Evolutionary conservation across 2,329 filamentous ascomycete genomes (phyloP).

Genomic region (Ascochyta rabiei): DNA sequence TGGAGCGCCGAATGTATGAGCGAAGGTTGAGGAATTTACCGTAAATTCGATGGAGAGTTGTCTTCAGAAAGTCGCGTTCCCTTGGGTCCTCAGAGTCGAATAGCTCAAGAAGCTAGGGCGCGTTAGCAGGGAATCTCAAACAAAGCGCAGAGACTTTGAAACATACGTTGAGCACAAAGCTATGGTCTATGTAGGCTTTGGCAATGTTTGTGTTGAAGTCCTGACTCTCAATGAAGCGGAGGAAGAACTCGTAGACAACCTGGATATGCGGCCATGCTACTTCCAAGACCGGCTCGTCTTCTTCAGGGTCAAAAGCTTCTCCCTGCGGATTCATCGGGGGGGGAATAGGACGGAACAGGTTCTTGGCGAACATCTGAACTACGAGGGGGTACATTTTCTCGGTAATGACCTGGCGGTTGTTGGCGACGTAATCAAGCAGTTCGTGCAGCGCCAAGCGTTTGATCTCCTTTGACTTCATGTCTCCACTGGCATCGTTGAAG

Average conservation of each 20-base stretch:
- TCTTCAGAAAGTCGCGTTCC: conserved; percentile 97
- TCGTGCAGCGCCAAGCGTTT: conserved; percentile 96
- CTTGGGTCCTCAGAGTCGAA: conserved; percentile 98
- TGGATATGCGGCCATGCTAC: conserved; percentile 99
- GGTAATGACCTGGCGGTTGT: conserved; percentile 97
- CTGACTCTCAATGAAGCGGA: conserved; percentile 98
- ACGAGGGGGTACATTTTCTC: conserved; percentile 99
- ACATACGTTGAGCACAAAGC: conserved; percentile 82
- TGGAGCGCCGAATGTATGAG: conserved; percentile 95
- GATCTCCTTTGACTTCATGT: conserved; percentile 99
- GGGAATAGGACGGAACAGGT: conserved; percentile 94
- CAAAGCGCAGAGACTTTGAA: neutral
- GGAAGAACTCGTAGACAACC: conserved; percentile 99
- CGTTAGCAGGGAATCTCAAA: conserved; percentile 22
- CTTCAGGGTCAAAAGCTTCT: conserved; percentile 97
- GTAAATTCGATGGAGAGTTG: conserved; percentile 95
- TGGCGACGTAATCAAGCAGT: conserved; percentile 95
- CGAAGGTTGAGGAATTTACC: conserved; percentile 98
- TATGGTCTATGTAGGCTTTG: conserved; percentile 98
- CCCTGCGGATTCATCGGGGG: conserved; percentile 97
- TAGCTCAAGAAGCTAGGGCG: conserved; percentile 78
- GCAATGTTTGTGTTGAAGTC: conserved; percentile 99
- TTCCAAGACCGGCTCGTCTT: conserved; percentile 96
- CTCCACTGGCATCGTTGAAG: conserved; percentile 96
- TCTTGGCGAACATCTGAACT: conserved; percentile 99